Conservation (phyloP, 2,329 filamentous ascomycete species). For the Stagonosporopsis vannaccii region DNA sequence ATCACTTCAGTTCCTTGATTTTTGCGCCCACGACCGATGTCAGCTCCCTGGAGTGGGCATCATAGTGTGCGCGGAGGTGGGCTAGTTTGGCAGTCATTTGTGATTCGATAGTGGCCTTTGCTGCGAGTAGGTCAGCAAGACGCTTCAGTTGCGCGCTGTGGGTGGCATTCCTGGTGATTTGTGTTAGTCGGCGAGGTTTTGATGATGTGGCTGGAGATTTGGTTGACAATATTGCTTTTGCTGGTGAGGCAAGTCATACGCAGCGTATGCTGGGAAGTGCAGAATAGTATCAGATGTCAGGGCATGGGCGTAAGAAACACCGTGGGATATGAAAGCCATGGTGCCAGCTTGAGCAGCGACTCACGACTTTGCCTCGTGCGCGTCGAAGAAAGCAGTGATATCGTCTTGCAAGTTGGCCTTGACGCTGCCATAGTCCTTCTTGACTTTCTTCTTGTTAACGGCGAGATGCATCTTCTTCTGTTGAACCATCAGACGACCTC, state of each 20-base stretch:
- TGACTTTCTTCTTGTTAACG: constrained; percentile 27
- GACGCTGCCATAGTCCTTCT: constrained; percentile 27
- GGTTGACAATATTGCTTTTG: neutral
- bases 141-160: constrained; percentile 34
- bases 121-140: constrained; percentile 31
- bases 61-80: constrained; percentile 26
- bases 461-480: constrained; percentile 41
- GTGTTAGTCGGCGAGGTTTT: neutral
- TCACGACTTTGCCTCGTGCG: constrained; percentile 40
- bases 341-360: constrained; percentile 8
- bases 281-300: neutral
- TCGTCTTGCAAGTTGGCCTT: constrained; percentile 18
- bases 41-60: constrained; percentile 34
- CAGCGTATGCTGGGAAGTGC: neutral
- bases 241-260: neutral
- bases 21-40: constrained; percentile 27
- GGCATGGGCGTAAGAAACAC: neutral
- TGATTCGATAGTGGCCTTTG: constrained; percentile 37
- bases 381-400: constrained; percentile 35
- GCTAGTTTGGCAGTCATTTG: constrained; percentile 29
- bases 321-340: too few species aligned
- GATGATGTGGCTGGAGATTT: neutral
- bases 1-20: constrained; percentile 33
- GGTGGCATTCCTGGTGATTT: constrained; percentile 25
- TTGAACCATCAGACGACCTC: neutral